Base-by-base conservation (phyloP, 2,329 filamentous ascomycete species). In the Phialophora chinensis region DNA sequence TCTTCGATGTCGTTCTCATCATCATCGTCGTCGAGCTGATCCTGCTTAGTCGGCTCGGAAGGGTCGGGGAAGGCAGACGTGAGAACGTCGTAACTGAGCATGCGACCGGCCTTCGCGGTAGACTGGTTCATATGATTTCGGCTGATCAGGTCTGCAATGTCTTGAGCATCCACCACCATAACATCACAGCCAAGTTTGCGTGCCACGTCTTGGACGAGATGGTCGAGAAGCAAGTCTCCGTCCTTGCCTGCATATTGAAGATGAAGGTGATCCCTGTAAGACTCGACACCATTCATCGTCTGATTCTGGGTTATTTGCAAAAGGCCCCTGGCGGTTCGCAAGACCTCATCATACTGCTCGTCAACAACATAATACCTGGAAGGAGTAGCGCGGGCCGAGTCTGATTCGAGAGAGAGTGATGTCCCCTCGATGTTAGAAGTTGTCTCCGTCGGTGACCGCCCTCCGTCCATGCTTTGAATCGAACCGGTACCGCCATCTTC, bases 161-260 rank as follows among this genome's bases (percentile, higher is more conserved):
- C 81, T 67, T 81, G 79, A 17, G 79, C 79, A 69, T 81, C 79
- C 54, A 82, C 73, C 0, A 77, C 80, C 53, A 81, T 74, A 60
- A 82, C 60, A 68, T 81, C 77, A 31, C 78, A 75, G 12, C 75
- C 72, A 79, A 90, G 79, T 38, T 87, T 83, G 12, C 80, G 79
- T 0, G 90, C 90, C 52, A 90, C 79, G 59, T 86, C 83, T 66
- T 86, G 83, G 1, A 93, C 85, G n/a, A 91, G 79, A 3, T 80
- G 77, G 69, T 89, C 84, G 42, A 91, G 77, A 68, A 85, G 83
- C 55, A 77, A 75, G 63, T 82, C 85, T 47, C 81, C 84, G 55
- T 85, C 84, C 50, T 84, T 81, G 29, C 83, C 82, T 1, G 87
- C 86, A 68, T 87, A 88, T 64, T 87, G 84, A 12, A 90, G 77